Conservation (phyloP, 352 stramenopile genomes). For the Thalassiosira livingstoniorum region DNA sequence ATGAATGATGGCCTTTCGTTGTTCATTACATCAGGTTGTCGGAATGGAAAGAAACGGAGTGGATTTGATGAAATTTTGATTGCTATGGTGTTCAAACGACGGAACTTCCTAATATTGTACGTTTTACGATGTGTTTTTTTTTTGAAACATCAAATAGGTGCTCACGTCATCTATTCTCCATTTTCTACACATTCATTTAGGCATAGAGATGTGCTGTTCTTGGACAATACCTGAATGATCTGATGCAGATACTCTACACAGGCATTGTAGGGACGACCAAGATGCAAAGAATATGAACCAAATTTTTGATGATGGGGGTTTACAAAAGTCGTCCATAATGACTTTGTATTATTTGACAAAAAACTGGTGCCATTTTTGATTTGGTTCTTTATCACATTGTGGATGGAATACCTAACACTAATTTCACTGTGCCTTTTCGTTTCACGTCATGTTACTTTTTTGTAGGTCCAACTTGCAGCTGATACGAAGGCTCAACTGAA, state of each 20-base stretch:
- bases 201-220: slow-evolving; percentile 75
- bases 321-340: slow-evolving; percentile 73
- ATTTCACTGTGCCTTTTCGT: neutral
- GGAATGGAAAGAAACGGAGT: slow-evolving; percentile 44
- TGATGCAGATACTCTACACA: slow-evolving; percentile 72
- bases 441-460: slow-evolving; percentile 2
- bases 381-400: neutral
- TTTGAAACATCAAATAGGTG: neutral
- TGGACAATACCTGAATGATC: slow-evolving; percentile 60
- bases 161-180: neutral
- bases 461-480: slow-evolving; percentile 62
- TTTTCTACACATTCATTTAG: neutral
- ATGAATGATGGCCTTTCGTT: slow-evolving; percentile 59
- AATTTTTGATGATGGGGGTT: slow-evolving; percentile 64
- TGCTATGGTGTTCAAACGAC: slow-evolving; percentile 64
- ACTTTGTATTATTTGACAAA: slow-evolving; percentile 76
- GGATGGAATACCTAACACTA: neutral
- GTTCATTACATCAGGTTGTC: slow-evolving; percentile 49
- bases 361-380: neutral
- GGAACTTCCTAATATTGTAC: slow-evolving; percentile 43
- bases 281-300: slow-evolving; percentile 63
- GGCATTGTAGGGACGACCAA: slow-evolving; percentile 70
- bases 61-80: slow-evolving; percentile 57
- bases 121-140: neutral
- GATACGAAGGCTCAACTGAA: slow-evolving; percentile 59